Evolutionary conservation across 2,329 filamentous ascomycete species (phyloP), one percentile per base, ranked within the genome.

Genomic region (Alternaria ventricosa): DNA sequence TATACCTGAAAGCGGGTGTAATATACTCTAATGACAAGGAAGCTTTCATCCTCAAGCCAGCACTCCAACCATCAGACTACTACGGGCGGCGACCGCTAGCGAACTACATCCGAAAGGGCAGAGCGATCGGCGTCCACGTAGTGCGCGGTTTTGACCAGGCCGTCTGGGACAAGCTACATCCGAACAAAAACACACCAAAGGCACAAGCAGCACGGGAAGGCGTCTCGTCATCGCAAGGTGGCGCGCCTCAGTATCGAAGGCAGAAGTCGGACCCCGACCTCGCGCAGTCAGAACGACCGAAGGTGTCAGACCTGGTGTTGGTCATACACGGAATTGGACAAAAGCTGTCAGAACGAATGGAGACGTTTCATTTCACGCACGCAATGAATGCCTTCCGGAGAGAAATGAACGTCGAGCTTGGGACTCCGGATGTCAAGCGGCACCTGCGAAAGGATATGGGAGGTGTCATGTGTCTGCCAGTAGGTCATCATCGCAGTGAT

Each of bases 311-410:
- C 75, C 84, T 99, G 8, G 88, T 98, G 2, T 85, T 99, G 5
- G 93, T 98, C 10, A 92, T 96, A 46, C 96, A 99, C 74, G 96
- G 96, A 2, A 98, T 99, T 67, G 96, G 96, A 0, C 96, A 99
- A 78, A 98, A 99, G 78, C 86, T 98, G 54, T 96, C 94, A 0
- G 94, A 99, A 77, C 87, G 94, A 12, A 93, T 98, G 64, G 95
- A 98, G 79, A 97, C 93, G 71, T 99, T 94, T 73, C 93, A 98
- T 78, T 99, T 99, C 73, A 99, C 96, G 0, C 95, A 98, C 78
- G 92, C 94, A 6, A 95, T 98, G 77, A 98, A 97, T 75, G 88
- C 90, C 0, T 96, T 99, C 71, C 89, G 96, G 12, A 87, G 94
- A 63, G 89, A 93, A 20, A 87, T 98, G 60, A 97, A 97, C 69